A percentile compares a stretch with the other conserved stretches of the same genome.
Conservation (phyloP, 768 basidiomycete species). For the Nidularia sp. region DNA sequence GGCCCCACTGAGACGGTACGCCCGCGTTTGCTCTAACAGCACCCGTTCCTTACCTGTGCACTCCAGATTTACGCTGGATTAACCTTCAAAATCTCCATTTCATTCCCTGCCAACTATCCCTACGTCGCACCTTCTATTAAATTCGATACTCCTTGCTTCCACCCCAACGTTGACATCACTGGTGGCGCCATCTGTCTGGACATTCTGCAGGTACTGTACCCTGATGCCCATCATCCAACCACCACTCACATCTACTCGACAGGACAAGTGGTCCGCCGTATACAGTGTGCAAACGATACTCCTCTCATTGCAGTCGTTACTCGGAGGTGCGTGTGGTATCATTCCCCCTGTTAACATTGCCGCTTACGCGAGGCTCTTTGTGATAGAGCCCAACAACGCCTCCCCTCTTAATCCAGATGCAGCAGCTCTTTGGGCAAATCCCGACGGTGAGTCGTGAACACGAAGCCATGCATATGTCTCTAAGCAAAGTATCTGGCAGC, state of each 20-base stretch:
- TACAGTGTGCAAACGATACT: slow-evolving; percentile 91
- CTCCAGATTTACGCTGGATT: slow-evolving; percentile 72
- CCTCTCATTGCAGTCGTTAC: slow-evolving; percentile 79
- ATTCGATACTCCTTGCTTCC: slow-evolving; percentile 87
- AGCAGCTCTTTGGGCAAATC: slow-evolving; percentile 71
- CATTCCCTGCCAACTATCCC: slow-evolving; percentile 86
- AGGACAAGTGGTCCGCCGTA: slow-evolving; percentile 94
- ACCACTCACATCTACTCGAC: slow-evolving; percentile 1
- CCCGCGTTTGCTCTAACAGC: slow-evolving; percentile 3
- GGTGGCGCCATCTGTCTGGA: slow-evolving; percentile 82
- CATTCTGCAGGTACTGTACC: slow-evolving; percentile 67
- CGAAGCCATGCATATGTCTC: not conserved
- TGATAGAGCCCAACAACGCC: slow-evolving; percentile 85
- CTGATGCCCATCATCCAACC: not conserved
- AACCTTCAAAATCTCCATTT: slow-evolving; percentile 78
- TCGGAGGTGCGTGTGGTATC: slow-evolving; percentile 64
- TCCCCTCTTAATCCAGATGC: slow-evolving; percentile 89
- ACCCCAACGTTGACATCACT: slow-evolving; percentile 84
- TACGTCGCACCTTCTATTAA: slow-evolving; percentile 82
- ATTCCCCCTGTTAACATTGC: not conserved
- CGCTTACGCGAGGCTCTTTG: slow-evolving; percentile 4
- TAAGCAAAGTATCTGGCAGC: slow-evolving; percentile 28
- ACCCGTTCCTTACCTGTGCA: not conserved
- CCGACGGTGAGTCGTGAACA: slow-evolving; percentile 44
- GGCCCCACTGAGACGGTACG: slow-evolving; percentile 74